Evolutionary conservation across 306 rosid genomes (phyloP), one percentile per base, ranked within the genome.

Genomic region (Senna siamea): DNA sequence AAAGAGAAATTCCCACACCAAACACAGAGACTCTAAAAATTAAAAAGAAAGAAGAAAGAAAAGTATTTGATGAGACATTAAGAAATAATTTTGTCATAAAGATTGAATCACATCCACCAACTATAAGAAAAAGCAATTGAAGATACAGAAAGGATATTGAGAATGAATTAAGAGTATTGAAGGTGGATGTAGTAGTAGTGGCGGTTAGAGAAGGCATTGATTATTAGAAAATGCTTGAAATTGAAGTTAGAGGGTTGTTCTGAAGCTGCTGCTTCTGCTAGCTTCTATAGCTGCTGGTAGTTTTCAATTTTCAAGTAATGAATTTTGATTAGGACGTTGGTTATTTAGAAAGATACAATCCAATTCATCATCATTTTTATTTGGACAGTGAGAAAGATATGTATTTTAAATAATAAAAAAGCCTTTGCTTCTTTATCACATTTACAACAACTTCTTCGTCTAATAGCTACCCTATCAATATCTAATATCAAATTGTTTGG

Each of bases 371-470:
- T 26, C 30, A 26, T 26, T 26, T 26, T 26, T 26, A 26, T 90
- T n/a, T n/a, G n/a, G n/a, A n/a, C n/a, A n/a, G n/a, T n/a, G n/a
- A n/a, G n/a, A n/a, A n/a, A n/a, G n/a, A n/a, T n/a, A n/a, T n/a
- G n/a, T n/a, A n/a, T n/a, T n/a, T n/a, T n/a, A n/a, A n/a, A n/a
- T n/a, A n/a, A n/a, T n/a, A n/a, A n/a, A n/a, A n/a, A n/a, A n/a
- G n/a, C n/a, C n/a, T n/a, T n/a, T 92, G 95, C 98, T 93, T 93
- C 86, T 81, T 80, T 78, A 84, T 80, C 87, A 93, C 92, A 87
- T 75, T 84, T 84, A 66, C 86, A 90, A 90, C 98, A 62, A 88
- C 92, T 87, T 78, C 78, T 74, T 79, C 69, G 44, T 73, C 75
- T 69, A n/a, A 82, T 87, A 75, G 91, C 81, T 89, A 81, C 79